Base-by-base conservation (phyloP, 2,329 filamentous ascomycete genomes). In the Chaetomiaceae sp. region DNA sequence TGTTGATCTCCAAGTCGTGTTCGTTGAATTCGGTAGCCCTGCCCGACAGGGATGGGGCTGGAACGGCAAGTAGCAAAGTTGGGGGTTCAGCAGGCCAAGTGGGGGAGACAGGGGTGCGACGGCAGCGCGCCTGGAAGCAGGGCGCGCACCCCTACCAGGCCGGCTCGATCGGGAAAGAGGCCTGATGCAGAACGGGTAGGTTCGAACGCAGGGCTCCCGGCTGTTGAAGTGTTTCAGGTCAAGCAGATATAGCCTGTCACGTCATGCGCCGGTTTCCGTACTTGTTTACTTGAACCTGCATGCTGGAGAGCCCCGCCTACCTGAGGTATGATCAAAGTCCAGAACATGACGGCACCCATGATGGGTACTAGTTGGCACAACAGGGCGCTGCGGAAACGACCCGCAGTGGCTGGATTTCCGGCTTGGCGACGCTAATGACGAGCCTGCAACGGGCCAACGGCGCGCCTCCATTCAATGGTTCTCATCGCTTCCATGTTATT, bases 401-500 rank as follows among this genome's bases (percentile, higher is more conserved):
- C 16, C 40, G 4, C 40, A 20, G 20, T 37, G 32, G 10, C 16
- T 21, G 25, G 23, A 9, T 13, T 33, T 27, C 23, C 32, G 33
- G 25, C 41, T 51, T 46, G 49, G 41, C 27, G 16, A 46, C 33
- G 49, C 42, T 46, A 40, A 34, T 27, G 42, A 33, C 27, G 25
- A 38, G 36, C 34, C 25, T 16, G 27, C 41, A 38, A 33, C 27
- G 30, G 46, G 33, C 16, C 33, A 48, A 48, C 46, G 36, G 36
- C 46, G 37, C 27, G 36, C 36, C 36, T 33, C 32, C 27, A 18
- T 41, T 48, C 46, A 41, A 48, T 48, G 46, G 46, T 48, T 13
- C 33, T 33, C 5, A 41, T 48, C 36, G 46, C 21, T 48, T 48
- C 46, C 46, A 33, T 16, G 27, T 36, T 36, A 3, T 29, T 1